These are phyloP conservation scores for Filobasidium wieringae DNA, from an alignment of 768 basidiomycete species.

Conservation along the genomic window DNA sequence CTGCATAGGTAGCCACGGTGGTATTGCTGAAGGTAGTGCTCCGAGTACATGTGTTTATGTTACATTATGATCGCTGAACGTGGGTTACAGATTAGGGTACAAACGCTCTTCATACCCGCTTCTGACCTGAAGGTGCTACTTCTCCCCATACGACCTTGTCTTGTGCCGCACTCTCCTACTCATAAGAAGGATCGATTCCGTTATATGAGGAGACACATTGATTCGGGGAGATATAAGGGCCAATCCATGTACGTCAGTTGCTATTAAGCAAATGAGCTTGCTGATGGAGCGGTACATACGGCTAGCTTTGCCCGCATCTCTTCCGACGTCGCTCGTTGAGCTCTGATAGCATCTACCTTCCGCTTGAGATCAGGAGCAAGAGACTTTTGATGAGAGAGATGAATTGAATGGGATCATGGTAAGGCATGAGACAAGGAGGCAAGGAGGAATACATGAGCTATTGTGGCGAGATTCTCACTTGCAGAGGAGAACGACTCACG, in stretches of 20 bases:
- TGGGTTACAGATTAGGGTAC: no score
- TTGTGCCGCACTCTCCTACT: constrained; percentile 12
- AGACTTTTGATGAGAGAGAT: constrained; percentile 18
- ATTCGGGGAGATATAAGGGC: no score
- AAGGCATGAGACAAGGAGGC: neutral
- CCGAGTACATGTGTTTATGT: no score
- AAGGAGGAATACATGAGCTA: neutral
- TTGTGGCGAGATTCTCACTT: neutral
- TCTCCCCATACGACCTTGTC: constrained; percentile 16
- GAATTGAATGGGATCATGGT: neutral
- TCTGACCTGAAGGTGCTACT: neutral
- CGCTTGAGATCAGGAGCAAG: constrained; percentile 34
- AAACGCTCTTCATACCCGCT: constrained; percentile 4
- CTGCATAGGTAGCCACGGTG: no score
- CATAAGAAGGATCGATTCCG: neutral
- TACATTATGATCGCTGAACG: no score
- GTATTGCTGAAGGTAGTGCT: no score
- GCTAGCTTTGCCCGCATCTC: constrained; percentile 20
- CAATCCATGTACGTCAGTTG: neutral
- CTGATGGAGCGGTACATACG: constrained; percentile 12
- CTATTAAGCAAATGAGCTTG: neutral
- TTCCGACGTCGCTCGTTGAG: constrained; percentile 24
- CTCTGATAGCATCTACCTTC: constrained; percentile 30
- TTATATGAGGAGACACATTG: no score
- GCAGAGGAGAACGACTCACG: constrained; percentile 12